Percentiles rank a stretch among this genome's conserved stretches.
Conservation (phyloP, 805 yeast genomes). For the Lipomyces anomalus region DNA sequence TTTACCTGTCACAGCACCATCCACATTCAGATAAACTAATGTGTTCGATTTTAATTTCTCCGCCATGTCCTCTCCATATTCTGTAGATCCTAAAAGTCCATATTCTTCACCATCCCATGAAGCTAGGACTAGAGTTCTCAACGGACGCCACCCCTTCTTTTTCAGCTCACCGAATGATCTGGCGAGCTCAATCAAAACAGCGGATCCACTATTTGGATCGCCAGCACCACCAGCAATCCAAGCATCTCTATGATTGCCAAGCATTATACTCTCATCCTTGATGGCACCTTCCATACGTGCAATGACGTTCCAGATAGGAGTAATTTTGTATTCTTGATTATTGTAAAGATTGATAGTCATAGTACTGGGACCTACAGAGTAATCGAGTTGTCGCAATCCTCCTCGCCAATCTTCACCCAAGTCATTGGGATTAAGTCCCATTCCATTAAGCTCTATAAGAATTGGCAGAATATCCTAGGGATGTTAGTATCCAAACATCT, state of each 20-base stretch:
- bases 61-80: slow-evolving; percentile 61
- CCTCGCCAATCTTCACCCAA: slow-evolving; percentile 46
- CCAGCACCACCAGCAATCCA: slow-evolving; percentile 78
- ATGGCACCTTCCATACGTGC: slow-evolving; percentile 54
- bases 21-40: slow-evolving; percentile 65
- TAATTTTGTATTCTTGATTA: slow-evolving; percentile 55
- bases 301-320: slow-evolving; percentile 58
- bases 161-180: slow-evolving; percentile 50
- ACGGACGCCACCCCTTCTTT: slow-evolving; percentile 63
- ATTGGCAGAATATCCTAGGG: slow-evolving; percentile 59
- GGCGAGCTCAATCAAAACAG: slow-evolving; percentile 58
- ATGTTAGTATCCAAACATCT: background rate
- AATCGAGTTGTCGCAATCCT: slow-evolving; percentile 40
- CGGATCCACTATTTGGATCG: slow-evolving; percentile 73
- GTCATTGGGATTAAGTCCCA: slow-evolving; percentile 41
- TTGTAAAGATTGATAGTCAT: slow-evolving; percentile 50
- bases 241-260: slow-evolving; percentile 77
- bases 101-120: slow-evolving; percentile 82
- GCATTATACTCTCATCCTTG: slow-evolving; percentile 49
- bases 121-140: slow-evolving; percentile 61
- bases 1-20: slow-evolving; percentile 58
- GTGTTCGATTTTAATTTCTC: slow-evolving; percentile 44
- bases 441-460: slow-evolving; percentile 51
- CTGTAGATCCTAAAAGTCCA: slow-evolving; percentile 71
- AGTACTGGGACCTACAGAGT: slow-evolving; percentile 48